Conservation (phyloP, 176 grass and related monocot genomes). For the Neostapfia colusana region DNA sequence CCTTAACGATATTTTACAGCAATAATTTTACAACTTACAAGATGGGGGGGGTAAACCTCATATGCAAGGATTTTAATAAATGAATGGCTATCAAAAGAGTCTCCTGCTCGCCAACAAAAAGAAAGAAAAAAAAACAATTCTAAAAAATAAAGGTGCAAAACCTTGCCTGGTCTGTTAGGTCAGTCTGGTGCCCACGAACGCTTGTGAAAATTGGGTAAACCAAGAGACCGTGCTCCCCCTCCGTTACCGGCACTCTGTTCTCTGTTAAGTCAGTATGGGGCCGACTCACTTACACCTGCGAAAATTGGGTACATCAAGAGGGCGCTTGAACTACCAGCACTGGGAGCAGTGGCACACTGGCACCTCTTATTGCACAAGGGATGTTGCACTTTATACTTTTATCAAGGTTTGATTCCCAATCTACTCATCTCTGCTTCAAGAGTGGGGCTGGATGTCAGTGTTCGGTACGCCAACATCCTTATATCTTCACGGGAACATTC, state of each 20-base stretch:
- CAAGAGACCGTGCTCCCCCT: slow-evolving; percentile 6
- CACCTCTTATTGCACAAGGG: slow-evolving; percentile 2
- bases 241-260: slow-evolving; percentile 24
- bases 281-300: background rate
- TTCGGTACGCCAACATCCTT: slow-evolving; percentile 74
- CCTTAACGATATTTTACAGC: slow-evolving; percentile 37
- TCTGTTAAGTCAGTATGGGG: slow-evolving; percentile 6
- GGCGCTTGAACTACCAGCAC: slow-evolving; percentile 12
- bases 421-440: slow-evolving; percentile 85
- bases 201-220: slow-evolving; percentile 26
- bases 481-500: slow-evolving; percentile 97
- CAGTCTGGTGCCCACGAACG: background rate
- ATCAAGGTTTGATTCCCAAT: slow-evolving; percentile 81
- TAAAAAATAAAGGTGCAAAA: slow-evolving; percentile 3
- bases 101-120: slow-evolving; percentile 1
- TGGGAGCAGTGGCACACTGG: background rate
- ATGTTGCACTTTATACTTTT: slow-evolving; percentile 10
- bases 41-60: background rate
- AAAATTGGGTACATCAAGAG: slow-evolving; percentile 30
- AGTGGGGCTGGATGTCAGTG: slow-evolving; percentile 75
- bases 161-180: slow-evolving; percentile 1
- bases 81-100: slow-evolving; percentile 27
- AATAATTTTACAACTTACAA: slow-evolving; percentile 35
- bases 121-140: slow-evolving; percentile 18
- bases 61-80: slow-evolving; percentile 33